Percentiles rank a stretch among this genome's conserved stretches.
Conservation (phyloP, 1,284 basidiomycete species). For the Tausonia pullulans region DNA sequence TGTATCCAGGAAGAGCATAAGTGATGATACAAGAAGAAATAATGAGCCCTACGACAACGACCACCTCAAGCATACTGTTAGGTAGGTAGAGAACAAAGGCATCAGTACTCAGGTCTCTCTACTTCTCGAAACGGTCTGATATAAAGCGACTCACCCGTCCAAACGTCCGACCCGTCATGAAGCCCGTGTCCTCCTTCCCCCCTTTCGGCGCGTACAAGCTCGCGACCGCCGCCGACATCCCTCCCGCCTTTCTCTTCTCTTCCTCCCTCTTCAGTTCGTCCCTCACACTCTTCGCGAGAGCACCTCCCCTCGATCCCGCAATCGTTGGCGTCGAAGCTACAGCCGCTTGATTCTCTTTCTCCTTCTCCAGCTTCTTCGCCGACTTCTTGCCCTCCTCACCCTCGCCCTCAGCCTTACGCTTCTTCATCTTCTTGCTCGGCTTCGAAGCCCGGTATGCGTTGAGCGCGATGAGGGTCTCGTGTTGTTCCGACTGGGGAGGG, state of each 20-base stretch:
- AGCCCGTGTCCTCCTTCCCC: constrained; percentile 29
- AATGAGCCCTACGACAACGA: not conserved
- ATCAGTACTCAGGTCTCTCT: not conserved
- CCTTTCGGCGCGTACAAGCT: constrained; percentile 26
- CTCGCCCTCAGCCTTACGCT: constrained; percentile 18
- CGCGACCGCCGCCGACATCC: constrained; percentile 36
- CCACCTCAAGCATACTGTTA: not conserved
- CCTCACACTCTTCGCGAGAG: constrained; percentile 23
- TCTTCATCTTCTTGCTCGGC: constrained; percentile 25
- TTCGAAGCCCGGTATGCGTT: constrained; percentile 28
- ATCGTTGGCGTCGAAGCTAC: constrained; percentile 1
- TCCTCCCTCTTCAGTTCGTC: constrained; percentile 34
- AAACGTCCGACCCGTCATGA: constrained; percentile 32
- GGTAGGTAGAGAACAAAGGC: not conserved
- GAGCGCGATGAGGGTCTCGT: constrained; percentile 28
- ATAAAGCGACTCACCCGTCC: constrained; percentile 29
- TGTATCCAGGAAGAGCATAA: too few species aligned
- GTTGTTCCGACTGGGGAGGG: constrained; percentile 28
- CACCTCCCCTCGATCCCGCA: not conserved
- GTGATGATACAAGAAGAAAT: too few species aligned
- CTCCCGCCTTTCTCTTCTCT: constrained; percentile 29
- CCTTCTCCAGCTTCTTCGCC: not conserved
- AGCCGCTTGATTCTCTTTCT: not conserved
- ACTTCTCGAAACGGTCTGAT: not conserved
- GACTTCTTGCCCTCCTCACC: constrained; percentile 3